A percentile compares a stretch with the other conserved stretches of the same genome.
These are phyloP conservation scores for Gossypium sturtianum DNA, from an alignment of 345 rosid genomes.

Conservation along the genomic window DNA sequence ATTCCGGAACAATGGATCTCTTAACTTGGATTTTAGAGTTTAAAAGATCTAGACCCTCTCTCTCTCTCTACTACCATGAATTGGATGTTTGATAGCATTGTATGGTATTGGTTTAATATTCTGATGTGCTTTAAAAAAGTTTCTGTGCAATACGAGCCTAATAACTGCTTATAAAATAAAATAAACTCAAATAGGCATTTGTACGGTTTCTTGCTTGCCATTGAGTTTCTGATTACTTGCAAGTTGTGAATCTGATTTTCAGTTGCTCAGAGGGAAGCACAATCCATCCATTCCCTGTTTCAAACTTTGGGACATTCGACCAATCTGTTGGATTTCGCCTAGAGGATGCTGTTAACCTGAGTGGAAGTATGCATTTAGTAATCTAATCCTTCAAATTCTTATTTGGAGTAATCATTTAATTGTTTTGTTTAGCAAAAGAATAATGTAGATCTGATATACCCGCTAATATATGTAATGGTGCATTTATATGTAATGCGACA, in stretches of 20 bases:
- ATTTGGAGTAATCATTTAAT: not conserved
- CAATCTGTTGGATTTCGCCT: conserved; percentile 26
- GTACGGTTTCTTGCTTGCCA: not conserved
- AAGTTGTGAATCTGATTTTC: conserved; percentile 20
- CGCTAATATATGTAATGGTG: not conserved
- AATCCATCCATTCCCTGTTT: conserved; percentile 16
- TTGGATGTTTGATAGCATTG: not conserved
- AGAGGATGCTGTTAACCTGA: conserved; percentile 28
- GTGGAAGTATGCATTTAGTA: conserved; percentile 27
- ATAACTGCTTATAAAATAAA: not conserved
- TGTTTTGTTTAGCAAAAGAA: not conserved
- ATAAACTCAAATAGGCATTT: not conserved
- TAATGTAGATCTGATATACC: not conserved
- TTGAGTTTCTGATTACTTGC: conserved; percentile 1
- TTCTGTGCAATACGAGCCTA: not conserved
- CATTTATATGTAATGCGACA: not conserved
- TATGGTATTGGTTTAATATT: not conserved
- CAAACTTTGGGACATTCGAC: conserved; percentile 30
- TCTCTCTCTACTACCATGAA: not conserved
- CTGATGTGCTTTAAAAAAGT: not conserved
- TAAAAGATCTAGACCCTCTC: not conserved
- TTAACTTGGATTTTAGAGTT: not conserved
- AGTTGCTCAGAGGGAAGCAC: conserved; percentile 27
- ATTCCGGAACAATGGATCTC: not conserved
- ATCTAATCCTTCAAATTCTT: not conserved